Base-by-base conservation (phyloP, 2,329 filamentous ascomycete species). In the Davidsoniella neocaledoniae region DNA sequence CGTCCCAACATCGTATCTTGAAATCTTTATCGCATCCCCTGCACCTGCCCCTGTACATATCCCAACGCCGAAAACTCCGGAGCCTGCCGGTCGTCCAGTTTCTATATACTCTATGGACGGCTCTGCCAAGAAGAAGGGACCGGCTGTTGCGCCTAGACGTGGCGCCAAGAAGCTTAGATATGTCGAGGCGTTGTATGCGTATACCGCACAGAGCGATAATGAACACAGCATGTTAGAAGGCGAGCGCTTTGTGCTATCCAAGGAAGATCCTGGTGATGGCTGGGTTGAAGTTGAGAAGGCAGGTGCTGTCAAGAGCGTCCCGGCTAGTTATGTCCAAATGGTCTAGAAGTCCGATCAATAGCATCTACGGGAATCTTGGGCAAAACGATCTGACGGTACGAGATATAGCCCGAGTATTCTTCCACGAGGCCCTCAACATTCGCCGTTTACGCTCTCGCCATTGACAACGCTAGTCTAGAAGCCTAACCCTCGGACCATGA, bases 271-370 rank as follows among this genome's bases (percentile, higher is more conserved):
- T 0, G 91, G 91, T 1, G 91, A 96, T 67, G 91, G 91, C 0
- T 98, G 91, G 91, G 86, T 81, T 25, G 91, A 96, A 67, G 91
- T 98, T 16, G 91, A 96, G 68, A 87, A 86, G 64, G 87, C 86
- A 16, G 88, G 88, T 1, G 70, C 79, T 39, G 86, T 81, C 45
- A 88, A 80, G 61, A 94, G 87, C 62, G 91, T 98, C 49, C 91
- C 91, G 43, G 88, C 88, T 37, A 94, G 86, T 63, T 98, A 96
- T 68, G 76, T 96, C 53, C 83, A 87, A 65, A 76, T 81, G 59
- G 77, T 85, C 46, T 83, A 68, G 65, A 58, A 57, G 55, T 37
- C 55, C 38, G 44, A 43, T 47, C 48, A 48, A 43, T 41, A 26
- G 51, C 38, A 39, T 36, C 48, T 43, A 26, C 40, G 40, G 44